These are phyloP conservation scores for Tripterygium wilfordii DNA, from an alignment of 177 flowering plant genomes.

Conservation along the genomic window DNA sequence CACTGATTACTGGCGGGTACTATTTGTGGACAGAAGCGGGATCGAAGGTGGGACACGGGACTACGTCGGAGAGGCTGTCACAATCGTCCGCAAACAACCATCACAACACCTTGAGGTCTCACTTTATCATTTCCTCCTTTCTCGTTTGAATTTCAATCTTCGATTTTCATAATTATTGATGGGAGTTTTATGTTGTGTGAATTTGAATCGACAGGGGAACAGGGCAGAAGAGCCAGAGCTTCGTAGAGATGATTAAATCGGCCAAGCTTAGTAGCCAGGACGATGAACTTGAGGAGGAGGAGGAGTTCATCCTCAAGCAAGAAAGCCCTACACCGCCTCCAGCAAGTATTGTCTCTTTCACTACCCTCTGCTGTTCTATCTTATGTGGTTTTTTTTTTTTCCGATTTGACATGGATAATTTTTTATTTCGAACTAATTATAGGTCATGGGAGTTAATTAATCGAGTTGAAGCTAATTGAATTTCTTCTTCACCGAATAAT, in stretches of 20 bases:
- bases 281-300: slow-evolving; percentile 64
- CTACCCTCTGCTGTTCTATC: neutral
- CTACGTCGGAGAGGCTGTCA: slow-evolving; percentile 43
- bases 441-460: too few species aligned
- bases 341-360: slow-evolving; percentile 5
- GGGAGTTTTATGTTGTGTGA: neutral
- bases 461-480: too few species aligned
- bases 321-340: slow-evolving; percentile 36
- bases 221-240: slow-evolving; percentile 26
- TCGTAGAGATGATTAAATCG: slow-evolving; percentile 63
- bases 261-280: slow-evolving; percentile 43
- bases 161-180: neutral
- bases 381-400: too few species aligned
- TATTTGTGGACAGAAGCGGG: slow-evolving; percentile 38
- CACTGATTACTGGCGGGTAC: slow-evolving; percentile 1
- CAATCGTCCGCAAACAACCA: slow-evolving; percentile 41
- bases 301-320: slow-evolving; percentile 46
- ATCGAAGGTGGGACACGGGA: slow-evolving; percentile 36
- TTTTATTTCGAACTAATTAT: too few species aligned
- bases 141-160: neutral
- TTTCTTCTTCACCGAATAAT: too few species aligned
- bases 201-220: slow-evolving; percentile 14
- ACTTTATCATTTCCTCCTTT: slow-evolving; percentile 19
- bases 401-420: too few species aligned
- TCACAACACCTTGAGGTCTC: slow-evolving; percentile 37